Base-by-base conservation (phyloP, 139 green algal species). In the Chara braunii region DNA sequence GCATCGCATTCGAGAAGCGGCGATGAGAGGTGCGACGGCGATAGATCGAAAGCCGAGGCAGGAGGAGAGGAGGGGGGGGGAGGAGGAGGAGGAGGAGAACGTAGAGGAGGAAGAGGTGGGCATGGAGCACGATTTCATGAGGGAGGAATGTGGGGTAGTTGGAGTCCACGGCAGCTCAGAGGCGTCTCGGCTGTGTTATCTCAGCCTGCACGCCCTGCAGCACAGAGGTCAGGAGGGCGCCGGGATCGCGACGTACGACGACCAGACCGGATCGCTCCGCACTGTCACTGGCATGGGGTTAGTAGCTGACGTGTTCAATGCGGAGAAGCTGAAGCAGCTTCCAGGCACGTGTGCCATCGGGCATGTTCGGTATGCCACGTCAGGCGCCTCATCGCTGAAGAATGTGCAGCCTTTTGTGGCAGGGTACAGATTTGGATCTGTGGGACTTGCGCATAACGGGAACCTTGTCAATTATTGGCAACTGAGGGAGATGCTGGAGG, bases 321-420 rank as follows among this genome's bases (percentile, higher is more conserved):
- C 83, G 14, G 64, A 89, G 54, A 68, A 85, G 14, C 85, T 96
- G 71, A 77, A 88, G 42, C 80, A 86, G 18, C 83, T 96, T 55
- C 62, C 69, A 43, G 91, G 91, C 3, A 45, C 33, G 56, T 51
- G 64, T 8, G 79, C 77, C 8, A 80, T 85, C 32, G 79, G 77
- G 8, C 79, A 85, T 69, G 71, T 80, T 30, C 85, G 94, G 34
- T 99, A 99, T 76, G 90, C 92, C 35, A 99, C 94, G 28, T 89
- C 94, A n/a, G 94, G 94, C 44, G 83, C 82, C 22, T 72, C 81
- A 2, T 86, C 75, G 12, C 88, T 88, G 0, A 79, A 88, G 63
- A 95, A 99, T 77, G 94, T 77, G 6, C 94, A 99, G 87, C 94
- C 94, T 12, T 99, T 99, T 80, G 96, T 97, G 71, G 94, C 96